A percentile compares a stretch with the other conserved stretches of the same genome.
Evolutionary conservation across 306 rosid genomes (phyloP).

Genomic region (Arachis stenosperma): DNA sequence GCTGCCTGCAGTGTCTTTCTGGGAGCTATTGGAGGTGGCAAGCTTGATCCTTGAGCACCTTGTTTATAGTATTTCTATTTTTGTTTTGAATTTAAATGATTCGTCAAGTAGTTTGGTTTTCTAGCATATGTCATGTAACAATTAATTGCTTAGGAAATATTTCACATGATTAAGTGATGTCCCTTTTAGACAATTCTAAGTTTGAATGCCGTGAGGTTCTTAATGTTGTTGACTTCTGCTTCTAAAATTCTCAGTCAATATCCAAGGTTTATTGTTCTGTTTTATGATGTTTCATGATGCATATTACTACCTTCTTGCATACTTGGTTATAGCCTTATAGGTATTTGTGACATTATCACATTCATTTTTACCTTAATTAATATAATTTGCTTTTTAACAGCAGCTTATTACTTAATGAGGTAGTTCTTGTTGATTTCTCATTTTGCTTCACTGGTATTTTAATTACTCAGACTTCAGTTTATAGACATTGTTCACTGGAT

Average conservation of each 20-base stretch:
- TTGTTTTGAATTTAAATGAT: neutral
- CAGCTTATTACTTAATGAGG: conserved; percentile 21
- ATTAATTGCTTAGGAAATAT: neutral
- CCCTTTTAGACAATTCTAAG: neutral
- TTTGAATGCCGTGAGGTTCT: conserved; percentile 10
- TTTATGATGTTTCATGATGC: conserved; percentile 11
- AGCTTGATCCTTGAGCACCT: conserved; percentile 21
- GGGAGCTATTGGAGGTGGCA: conserved; percentile 81
- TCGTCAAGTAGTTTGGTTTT: neutral
- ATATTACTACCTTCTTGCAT: conserved; percentile 6
- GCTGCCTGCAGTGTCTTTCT: conserved; percentile 69
- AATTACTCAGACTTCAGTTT: conserved; percentile 18
- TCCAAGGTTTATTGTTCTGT: conserved; percentile 21
- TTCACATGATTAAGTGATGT: conserved; percentile 24
- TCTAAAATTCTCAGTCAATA: neutral
- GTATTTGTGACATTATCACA: conserved; percentile 4
- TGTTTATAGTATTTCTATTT: neutral
- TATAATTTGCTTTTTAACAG: conserved; percentile 8
- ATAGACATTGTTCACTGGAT: neutral
- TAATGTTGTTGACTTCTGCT: conserved; percentile 13
- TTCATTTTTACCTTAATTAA: conserved; percentile 11
- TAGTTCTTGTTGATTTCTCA: conserved; percentile 33
- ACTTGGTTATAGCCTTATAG: neutral
- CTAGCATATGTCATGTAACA: neutral
- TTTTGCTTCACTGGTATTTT: conserved; percentile 27